Conservation (phyloP, 306 rosid species). For the Dryas alaskensis region DNA sequence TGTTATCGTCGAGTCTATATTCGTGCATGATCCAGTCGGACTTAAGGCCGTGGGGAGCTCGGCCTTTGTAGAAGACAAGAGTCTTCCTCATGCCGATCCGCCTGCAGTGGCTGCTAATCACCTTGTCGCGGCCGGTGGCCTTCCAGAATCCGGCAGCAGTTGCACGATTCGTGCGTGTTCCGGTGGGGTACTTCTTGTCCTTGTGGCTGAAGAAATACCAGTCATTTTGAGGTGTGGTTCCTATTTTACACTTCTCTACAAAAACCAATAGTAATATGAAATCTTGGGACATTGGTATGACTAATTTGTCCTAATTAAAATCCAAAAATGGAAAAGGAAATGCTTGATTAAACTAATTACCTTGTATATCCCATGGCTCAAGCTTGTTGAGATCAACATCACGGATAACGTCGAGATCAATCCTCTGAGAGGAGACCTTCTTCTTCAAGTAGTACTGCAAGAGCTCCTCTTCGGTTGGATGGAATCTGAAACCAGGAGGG, state of each 20-base stretch:
- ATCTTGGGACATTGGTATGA: neutral
- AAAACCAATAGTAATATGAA: neutral
- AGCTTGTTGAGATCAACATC: constrained; percentile 98
- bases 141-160: constrained; percentile 95
- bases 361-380: constrained; percentile 99
- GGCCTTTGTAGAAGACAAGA: constrained; percentile 85
- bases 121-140: constrained; percentile 94
- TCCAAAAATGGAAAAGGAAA: neutral
- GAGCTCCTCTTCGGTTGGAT: constrained; percentile 89
- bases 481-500: constrained; percentile 90
- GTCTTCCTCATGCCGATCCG: constrained; percentile 97
- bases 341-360: constrained; percentile 18
- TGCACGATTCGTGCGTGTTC: constrained; percentile 89
- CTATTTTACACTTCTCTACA: constrained; percentile 82
- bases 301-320: neutral
- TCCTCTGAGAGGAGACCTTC: constrained; percentile 70
- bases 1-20: constrained; percentile 75
- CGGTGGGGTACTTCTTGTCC: constrained; percentile 95
- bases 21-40: constrained; percentile 99
- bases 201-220: constrained; percentile 98
- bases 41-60: constrained; percentile 93
- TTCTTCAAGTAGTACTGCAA: constrained; percentile 75
- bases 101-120: constrained; percentile 57
- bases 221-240: constrained; percentile 92
- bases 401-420: constrained; percentile 81